Percentiles rank a stretch among this genome's conserved stretches.
Evolutionary conservation across 2,329 filamentous ascomycete species (phyloP).

Genomic region (Alternaria novae-zelandiae): DNA sequence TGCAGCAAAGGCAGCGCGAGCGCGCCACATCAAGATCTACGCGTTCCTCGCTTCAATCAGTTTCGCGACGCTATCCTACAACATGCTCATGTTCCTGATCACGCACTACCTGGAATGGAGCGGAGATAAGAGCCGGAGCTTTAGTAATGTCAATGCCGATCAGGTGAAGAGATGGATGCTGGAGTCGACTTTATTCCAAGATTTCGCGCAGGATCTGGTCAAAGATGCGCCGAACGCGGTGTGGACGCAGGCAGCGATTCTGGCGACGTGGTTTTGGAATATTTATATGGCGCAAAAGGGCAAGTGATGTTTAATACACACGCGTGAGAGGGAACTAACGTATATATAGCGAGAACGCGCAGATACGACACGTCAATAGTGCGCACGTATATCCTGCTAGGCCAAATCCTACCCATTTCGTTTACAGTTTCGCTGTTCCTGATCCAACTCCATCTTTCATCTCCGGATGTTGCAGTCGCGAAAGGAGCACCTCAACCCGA

Average conservation of each 20-base stretch:
- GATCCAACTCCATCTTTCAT: constrained; percentile 32
- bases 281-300: constrained; percentile 38
- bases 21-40: constrained; percentile 37
- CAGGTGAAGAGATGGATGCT: constrained; percentile 38
- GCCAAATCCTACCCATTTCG: constrained; percentile 38
- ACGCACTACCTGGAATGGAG: constrained; percentile 33
- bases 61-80: constrained; percentile 36
- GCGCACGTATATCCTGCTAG: constrained; percentile 33
- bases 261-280: constrained; percentile 41
- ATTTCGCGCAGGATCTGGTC: constrained; percentile 39
- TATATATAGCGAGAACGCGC: constrained; percentile 18
- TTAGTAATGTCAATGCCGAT: not conserved
- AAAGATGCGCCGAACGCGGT: constrained; percentile 27
- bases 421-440: constrained; percentile 37
- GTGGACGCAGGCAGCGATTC: constrained; percentile 34
- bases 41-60: constrained; percentile 32
- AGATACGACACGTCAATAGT: constrained; percentile 14
- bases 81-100: constrained; percentile 43
- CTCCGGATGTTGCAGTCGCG: constrained; percentile 13
- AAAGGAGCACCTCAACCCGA: not conserved
- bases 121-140: not conserved
- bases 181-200: constrained; percentile 31
- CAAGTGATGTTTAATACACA: not conserved
- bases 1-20: constrained; percentile 22
- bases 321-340: not conserved